A percentile compares a stretch with the other conserved stretches of the same genome.
These are phyloP conservation scores for Yamadazyma endophytica DNA, from an alignment of 805 yeast species.

Conservation along the genomic window DNA sequence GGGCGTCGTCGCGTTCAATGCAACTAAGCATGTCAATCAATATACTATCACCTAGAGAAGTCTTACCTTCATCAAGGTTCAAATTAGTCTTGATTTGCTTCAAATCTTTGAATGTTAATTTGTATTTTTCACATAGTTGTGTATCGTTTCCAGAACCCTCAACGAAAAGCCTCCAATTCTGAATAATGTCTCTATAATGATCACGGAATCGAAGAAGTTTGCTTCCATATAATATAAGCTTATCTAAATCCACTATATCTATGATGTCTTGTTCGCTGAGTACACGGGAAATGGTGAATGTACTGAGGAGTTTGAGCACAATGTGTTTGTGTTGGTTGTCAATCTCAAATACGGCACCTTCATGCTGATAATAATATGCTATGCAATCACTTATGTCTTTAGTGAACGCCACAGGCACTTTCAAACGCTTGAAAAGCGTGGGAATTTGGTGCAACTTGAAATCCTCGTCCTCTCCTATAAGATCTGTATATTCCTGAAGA, in stretches of 20 bases:
- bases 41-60: conserved; percentile 23
- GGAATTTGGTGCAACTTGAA: conserved; percentile 23
- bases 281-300: conserved; percentile 21
- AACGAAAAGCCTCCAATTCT: conserved; percentile 33
- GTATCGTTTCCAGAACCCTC: conserved; percentile 12
- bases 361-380: conserved; percentile 26
- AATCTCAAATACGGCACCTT: conserved; percentile 11
- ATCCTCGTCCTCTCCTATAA: conserved; percentile 22
- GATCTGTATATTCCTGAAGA: conserved; percentile 24
- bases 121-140: conserved; percentile 9
- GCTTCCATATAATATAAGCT: conserved; percentile 23
- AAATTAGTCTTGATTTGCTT: conserved; percentile 24
- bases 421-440: conserved; percentile 17
- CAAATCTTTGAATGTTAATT: conserved; percentile 25
- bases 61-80: conserved; percentile 20
- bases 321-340: conserved; percentile 9
- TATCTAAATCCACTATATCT: conserved; percentile 40
- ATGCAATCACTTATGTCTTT: conserved; percentile 27
- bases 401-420: conserved; percentile 29
- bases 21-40: conserved; percentile 42
- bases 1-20: conserved; percentile 22
- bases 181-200: conserved; percentile 20
- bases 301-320: conserved; percentile 5
- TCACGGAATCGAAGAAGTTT: conserved; percentile 31
- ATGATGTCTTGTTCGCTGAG: conserved; percentile 18